A percentile compares a stretch with the other conserved stretches of the same genome.
phyloP scores from a whole-genome alignment of 257 asterid species.

The Phtheirospermum japonicum region DNA sequence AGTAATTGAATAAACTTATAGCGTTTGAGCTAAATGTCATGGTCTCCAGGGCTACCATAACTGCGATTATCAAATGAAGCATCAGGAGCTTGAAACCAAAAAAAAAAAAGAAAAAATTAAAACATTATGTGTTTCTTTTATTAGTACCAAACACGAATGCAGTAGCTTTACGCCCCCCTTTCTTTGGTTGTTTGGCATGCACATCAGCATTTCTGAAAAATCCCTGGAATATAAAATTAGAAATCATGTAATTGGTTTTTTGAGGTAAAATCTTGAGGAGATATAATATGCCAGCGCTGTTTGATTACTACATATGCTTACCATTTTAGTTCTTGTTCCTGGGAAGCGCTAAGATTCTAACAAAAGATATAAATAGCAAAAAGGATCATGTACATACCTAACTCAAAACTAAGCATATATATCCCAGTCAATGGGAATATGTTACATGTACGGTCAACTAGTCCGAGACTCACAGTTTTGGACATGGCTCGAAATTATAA shows the following conservation, averaged over 20 bases:
- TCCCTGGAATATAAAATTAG: slow-evolving; percentile 31
- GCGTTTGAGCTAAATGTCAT: slow-evolving; percentile 50
- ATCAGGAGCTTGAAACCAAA: neutral
- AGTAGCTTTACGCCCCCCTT: slow-evolving; percentile 51
- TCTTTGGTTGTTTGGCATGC: slow-evolving; percentile 29
- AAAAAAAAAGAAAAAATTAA: neutral
- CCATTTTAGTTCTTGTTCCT: slow-evolving; percentile 7
- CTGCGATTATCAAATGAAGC: slow-evolving; percentile 30
- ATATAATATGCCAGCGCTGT: no score
- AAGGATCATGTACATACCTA: no score
- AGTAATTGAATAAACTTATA: slow-evolving; percentile 57
- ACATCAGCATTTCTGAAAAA: slow-evolving; percentile 28
- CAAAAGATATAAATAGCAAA: no score
- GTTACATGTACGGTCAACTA: no score
- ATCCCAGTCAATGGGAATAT: no score
- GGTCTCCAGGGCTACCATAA: slow-evolving; percentile 44
- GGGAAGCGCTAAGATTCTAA: neutral
- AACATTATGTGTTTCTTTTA: neutral
- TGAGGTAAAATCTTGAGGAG: neutral
- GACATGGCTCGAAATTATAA: no score
- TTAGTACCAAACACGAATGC: slow-evolving; percentile 42
- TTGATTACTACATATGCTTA: slow-evolving; percentile 1
- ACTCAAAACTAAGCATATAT: no score
- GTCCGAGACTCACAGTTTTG: no score
- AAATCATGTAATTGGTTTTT: no score